Evolutionary conservation across 2,329 filamentous ascomycete genomes (phyloP), one percentile per base, ranked within the genome.

Genomic region (Blumeria hordei): DNA sequence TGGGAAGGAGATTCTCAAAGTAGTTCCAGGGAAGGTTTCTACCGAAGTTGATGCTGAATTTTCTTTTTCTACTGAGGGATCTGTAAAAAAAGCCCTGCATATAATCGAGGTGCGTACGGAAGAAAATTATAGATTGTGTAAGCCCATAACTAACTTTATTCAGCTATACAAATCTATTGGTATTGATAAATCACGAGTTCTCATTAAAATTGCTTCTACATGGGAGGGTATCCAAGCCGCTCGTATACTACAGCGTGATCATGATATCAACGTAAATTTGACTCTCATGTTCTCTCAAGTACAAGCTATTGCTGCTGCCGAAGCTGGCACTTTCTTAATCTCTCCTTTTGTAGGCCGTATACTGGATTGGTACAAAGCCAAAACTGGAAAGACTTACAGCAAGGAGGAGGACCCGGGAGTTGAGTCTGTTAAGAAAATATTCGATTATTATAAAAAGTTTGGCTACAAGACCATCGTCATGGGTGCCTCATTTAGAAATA

Each of bases 381-480:
- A 81, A 64, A 85, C 81, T 70, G 94, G 94, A 82, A 88, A 93
- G 79, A 85, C 92, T 63, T 98, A 88, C 81, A 67, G 75, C 69
- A 78, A 87, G 70, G 74, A 85, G 71, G 85, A 94, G 70, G 92
- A 98, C 76, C 92, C 92, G 56, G 92, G 92, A 76, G 92, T 98
- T 71, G 78, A 86, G 74, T 90, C 84, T 62, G 92, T 98, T 67
- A 78, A 90, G 77, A 68, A 66, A 71, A 98, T 98, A 75, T 98
- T 83, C 81, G 92, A 98, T 80, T 98, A 98, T 85, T 98, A 98
- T 84, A 98, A 98, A 86, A 96, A 96, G 79, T 86, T 75, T 71
- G 87, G 85, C 70, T 95, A 98, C 83, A 94, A 94, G 66, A 98
- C 92, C 70, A 95, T 96, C 65, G 92, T 98, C 72, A 98, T 98